Evolutionary conservation across 2,329 filamentous ascomycete genomes (phyloP), one percentile per base, ranked within the genome.

Genomic region (Fusarium sp.): DNA sequence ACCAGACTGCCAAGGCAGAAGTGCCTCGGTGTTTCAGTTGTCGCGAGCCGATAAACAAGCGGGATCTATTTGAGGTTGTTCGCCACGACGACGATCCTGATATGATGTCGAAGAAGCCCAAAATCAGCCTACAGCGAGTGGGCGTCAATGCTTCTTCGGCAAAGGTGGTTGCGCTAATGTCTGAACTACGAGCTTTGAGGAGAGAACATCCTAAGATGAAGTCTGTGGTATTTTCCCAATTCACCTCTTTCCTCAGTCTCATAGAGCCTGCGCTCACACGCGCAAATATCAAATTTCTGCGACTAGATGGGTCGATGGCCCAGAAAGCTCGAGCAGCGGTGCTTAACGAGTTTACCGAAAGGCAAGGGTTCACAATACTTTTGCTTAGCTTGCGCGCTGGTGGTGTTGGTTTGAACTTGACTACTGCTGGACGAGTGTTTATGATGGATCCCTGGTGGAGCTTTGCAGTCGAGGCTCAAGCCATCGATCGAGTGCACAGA

Each of bases 381-480:
- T 84, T 99, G 3, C 87, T 99, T 52, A 95, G 91, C 72, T 83
- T 99, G 57, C 87, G 93, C 20, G 96, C 97, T 0, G 96, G 97
- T 6, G 97, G 96, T 26, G 96, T 99, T 0, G 96, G 96, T 0
- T 84, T 99, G 42, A 99, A 99, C 76, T 80, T 99, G 65, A 98
- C 95, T 1, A 90, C 90, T 70, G 96, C 96, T 8, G 93, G 91
- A 68, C 85, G 92, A 55, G 97, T 99, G 7, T 99, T 91, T 82
- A 97, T 99, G 92, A 98, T 99, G 96, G 96, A 99, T 79, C 96
- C 96, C 0, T 99, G 96, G 96, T 99, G 96, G 96, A 97, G 92
- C 76, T 99, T 95, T 79, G 94, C 96, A 0, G 91, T 98, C 13
- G 96, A 99, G 80, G 93, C 94, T 7, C 96, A 99, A 80, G 96